phyloP scores from a whole-genome alignment of 2,329 filamentous ascomycete genomes.

The Fonsecaea monophora region DNA sequence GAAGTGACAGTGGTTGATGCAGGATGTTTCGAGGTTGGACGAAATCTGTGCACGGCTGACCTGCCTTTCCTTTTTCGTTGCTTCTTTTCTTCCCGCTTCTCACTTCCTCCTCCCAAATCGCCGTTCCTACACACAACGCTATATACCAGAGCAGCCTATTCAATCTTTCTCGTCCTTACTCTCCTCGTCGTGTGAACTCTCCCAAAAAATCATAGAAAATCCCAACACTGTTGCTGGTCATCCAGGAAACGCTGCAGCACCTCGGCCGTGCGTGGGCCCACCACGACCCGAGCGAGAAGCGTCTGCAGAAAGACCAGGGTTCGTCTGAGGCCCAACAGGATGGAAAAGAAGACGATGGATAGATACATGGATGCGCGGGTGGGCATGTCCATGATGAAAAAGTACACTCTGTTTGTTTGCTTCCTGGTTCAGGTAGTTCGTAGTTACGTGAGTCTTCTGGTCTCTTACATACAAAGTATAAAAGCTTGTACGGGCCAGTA shows the following conservation, averaged over 20 bases:
- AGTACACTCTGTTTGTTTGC: neutral
- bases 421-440: neutral
- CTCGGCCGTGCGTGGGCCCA: neutral
- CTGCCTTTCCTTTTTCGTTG: too few relatives aligned
- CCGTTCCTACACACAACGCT: too few relatives aligned
- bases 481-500: too few relatives aligned
- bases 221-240: neutral
- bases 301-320: neutral
- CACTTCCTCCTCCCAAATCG: too few relatives aligned
- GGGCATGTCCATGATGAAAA: neutral
- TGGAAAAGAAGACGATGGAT: slow-evolving; percentile 1
- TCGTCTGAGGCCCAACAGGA: neutral
- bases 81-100: too few relatives aligned
- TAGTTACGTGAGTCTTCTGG: neutral
- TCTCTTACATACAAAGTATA: too few relatives aligned
- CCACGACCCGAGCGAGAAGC: neutral
- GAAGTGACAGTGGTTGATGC: too few relatives aligned
- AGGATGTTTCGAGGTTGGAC: too few relatives aligned
- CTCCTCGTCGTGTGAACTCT: slow-evolving; percentile 34
- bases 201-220: neutral
- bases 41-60: too few relatives aligned
- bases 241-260: neutral
- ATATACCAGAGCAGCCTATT: neutral
- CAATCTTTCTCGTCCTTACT: neutral
- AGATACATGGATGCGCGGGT: neutral